These are phyloP conservation scores for Tricholomella constricta DNA, from an alignment of 768 basidiomycete genomes.

Conservation along the genomic window DNA sequence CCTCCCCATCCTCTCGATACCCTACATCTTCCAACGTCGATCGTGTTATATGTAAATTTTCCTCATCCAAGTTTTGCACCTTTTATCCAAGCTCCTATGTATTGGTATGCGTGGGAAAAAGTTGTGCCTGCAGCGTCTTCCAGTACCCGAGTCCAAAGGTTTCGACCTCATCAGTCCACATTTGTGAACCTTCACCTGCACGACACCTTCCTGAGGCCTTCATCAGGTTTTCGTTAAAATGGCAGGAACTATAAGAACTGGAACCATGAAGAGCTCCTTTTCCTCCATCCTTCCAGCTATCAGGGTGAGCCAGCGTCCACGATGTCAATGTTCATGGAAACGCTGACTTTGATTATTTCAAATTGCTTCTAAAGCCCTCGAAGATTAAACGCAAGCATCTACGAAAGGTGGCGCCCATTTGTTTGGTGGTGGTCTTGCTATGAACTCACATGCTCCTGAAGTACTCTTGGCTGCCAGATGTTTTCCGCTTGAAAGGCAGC, in stretches of 20 bases:
- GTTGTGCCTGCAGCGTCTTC: too few species aligned
- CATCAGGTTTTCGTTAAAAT: slow-evolving; percentile 11
- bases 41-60: too few species aligned
- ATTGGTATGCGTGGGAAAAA: too few species aligned
- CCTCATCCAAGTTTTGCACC: too few species aligned
- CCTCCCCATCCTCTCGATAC: too few species aligned
- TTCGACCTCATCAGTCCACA: too few species aligned
- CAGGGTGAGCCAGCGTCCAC: slow-evolving; percentile 17
- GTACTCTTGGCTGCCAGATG: slow-evolving; percentile 92
- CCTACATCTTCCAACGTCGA: too few species aligned
- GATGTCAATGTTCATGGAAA: background rate
- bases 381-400: slow-evolving; percentile 53
- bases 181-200: too few species aligned
- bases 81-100: too few species aligned
- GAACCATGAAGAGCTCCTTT: slow-evolving; percentile 32
- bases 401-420: slow-evolving; percentile 40
- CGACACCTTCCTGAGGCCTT: too few species aligned
- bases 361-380: slow-evolving; percentile 31
- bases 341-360: slow-evolving; percentile 2
- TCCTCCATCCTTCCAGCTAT: slow-evolving; percentile 31
- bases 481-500: slow-evolving; percentile 80
- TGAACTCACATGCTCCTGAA: slow-evolving; percentile 23
- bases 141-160: too few species aligned
- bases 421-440: background rate
- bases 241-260: slow-evolving; percentile 12